Base-by-base conservation (phyloP, 2,329 filamentous ascomycete genomes). In the Shiraia sp. region DNA sequence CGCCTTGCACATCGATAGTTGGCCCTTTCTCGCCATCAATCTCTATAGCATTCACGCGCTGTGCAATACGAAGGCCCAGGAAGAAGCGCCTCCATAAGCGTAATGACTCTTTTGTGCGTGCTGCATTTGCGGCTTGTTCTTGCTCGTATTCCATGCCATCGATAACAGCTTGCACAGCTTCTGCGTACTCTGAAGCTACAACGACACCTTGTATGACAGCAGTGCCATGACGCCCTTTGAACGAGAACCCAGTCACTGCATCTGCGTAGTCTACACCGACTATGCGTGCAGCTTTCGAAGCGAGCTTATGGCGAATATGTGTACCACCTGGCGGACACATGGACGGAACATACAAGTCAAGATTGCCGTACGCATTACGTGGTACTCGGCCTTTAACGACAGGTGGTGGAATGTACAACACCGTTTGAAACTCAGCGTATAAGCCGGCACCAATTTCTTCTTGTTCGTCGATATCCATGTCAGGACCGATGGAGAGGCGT, bases 231-330 rank as follows among this genome's bases (percentile, higher is more conserved):
- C 89, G 82, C 1, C 90, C 90, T 61, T 83, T 85, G 72, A 97
- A 99, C 26, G 86, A 79, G 60, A 97, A 99, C 0, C 92, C 92
- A 0, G 86, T 93, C 4, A 99, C 82, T 0, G 93, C 93, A 23
- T 92, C 89, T 2, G 89, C 89, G 65, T 87, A 95, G 69, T 97
- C 90, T 13, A 97, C 78, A 0, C 85, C 85, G 1, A 96, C 69
- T 1, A 91, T 72, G 42, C 80, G 82, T 1, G 90, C 90, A 1
- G 92, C 92, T 36, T 80, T 80, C 1, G 80, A 75, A 1, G 88
- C 86, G 36, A 85, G 73, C 10, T 74, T 67, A 47, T 80, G 75
- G 36, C 71, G 72, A 19, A 86, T 70, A 51, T 85, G 81, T 10
- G 72, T 68, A n/a, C 75, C 82, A 3, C 82, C 82, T 10, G 72